Conservation (phyloP, 169 alveolate genomes). For the Toxoplasma gondii region DNA sequence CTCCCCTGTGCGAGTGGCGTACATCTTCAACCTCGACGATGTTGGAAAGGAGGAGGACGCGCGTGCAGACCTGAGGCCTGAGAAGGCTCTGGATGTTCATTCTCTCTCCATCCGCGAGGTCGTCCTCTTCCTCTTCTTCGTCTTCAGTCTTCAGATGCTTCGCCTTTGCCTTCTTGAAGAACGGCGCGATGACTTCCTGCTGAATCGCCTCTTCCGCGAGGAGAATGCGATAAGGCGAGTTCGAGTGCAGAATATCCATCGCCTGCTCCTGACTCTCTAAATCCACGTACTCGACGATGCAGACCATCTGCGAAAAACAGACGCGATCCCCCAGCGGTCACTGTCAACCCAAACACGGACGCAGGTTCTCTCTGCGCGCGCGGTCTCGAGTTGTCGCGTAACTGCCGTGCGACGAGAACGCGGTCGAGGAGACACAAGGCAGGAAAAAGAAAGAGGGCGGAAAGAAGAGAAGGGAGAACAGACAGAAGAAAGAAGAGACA, state of each 20-base stretch:
- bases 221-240: slow-evolving; percentile 71
- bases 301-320: slow-evolving; percentile 58
- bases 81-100: slow-evolving; percentile 59
- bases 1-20: not conserved
- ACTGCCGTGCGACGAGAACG: too few relatives aligned
- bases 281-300: slow-evolving; percentile 73
- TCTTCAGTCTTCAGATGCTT: not conserved
- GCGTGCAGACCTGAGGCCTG: slow-evolving; percentile 81
- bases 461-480: not conserved
- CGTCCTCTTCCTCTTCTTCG: slow-evolving; percentile 22
- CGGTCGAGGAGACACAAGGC: too few relatives aligned
- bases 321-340: not conserved
- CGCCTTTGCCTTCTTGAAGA: slow-evolving; percentile 69
- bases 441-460: too few relatives aligned
- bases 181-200: slow-evolving; percentile 71
- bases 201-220: slow-evolving; percentile 79
- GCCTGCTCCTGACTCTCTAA: slow-evolving; percentile 76
- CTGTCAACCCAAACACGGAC: too few relatives aligned
- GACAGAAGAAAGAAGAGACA: not conserved
- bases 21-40: slow-evolving; percentile 84
- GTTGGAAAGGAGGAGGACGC: slow-evolving; percentile 79
- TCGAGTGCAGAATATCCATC: slow-evolving; percentile 75
- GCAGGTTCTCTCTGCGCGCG: too few relatives aligned
- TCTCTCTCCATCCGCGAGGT: not conserved
- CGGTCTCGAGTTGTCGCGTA: too few relatives aligned